Base-by-base conservation (phyloP, 768 basidiomycete species). In the Mycena belliarum region DNA sequence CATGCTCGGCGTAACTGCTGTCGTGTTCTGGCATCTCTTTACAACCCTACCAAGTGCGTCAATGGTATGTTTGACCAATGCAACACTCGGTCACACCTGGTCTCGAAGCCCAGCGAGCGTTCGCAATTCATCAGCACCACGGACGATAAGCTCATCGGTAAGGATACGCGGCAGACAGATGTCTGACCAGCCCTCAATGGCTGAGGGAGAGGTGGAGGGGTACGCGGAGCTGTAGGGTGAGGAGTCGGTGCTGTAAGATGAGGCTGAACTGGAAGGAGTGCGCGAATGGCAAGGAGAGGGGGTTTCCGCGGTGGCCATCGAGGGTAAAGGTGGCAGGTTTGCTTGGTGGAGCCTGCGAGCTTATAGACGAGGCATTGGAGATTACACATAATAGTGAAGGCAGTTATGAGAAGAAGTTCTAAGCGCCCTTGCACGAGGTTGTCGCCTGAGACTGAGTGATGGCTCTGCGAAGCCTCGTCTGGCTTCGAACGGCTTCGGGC, bases 361-460 rank as follows among this genome's bases (percentile, higher is more conserved):
- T 59, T 63, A 63, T 63, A 63, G 57, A 53, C 23, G 56, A 55
- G 52, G 49, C 37, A 46, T 35, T 20, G 32, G 16, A 47, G 50
- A 33, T 54, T 52, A 59, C 23, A 59, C 62, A 63, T 63, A 59
- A 63, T 59, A 55, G 44, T 59, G 57, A 50, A 59, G 57, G 42
- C 37, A 54, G n/a, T 33, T n/a, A n/a, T 40, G 37, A 50, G 56
- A 57, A 62, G 55, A 55, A 55, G 44, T 26, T 42, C 49, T 52
- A 54, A 56, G 25, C 24, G 55, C 44, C 41, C 32, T 9, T 35
- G 33, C 61, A 59, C 50, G 52, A 58, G 61, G 57, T 35, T 35
- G 41, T 18, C 32, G 41, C 26, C 15, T 45, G 53, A 59, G 54
- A 28, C 37, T 49, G 40, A 46, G 29, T 52, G 50, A 51, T 40